Conservation (phyloP, 192 early-diverging fungal genomes). For the Coemansia sp. region DNA sequence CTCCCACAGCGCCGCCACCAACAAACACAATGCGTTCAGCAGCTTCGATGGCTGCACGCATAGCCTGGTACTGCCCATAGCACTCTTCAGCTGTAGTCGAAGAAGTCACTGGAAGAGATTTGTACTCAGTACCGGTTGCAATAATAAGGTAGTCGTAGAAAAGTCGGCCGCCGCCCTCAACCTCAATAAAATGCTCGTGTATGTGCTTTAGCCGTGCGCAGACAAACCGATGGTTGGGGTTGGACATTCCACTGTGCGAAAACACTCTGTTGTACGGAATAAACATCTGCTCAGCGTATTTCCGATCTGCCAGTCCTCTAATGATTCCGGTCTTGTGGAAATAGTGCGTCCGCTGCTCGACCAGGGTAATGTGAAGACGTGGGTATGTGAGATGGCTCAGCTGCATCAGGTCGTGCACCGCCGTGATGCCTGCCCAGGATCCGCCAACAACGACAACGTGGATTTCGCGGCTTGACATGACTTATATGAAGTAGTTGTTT, state of each 20-base stretch:
- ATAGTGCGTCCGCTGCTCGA: conserved; percentile 57
- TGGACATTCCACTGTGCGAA: conserved; percentile 6
- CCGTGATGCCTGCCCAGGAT: conserved; percentile 56
- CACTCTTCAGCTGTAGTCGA: conserved; percentile 39
- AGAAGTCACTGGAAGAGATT: conserved; percentile 51
- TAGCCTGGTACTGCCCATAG: conserved; percentile 25
- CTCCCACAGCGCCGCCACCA: conserved; percentile 65
- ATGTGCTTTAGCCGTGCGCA: conserved; percentile 53
- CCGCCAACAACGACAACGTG: conserved; percentile 57
- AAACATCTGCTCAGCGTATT: conserved; percentile 50
- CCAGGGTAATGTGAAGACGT: conserved; percentile 49
- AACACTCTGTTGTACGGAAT: conserved; percentile 58
- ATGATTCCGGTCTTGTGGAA: conserved; percentile 58
- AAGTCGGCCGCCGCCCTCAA: conserved; percentile 53
- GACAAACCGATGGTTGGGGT: conserved; percentile 46
- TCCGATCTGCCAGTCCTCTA: conserved; percentile 53
- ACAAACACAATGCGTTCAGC: conserved; percentile 59
- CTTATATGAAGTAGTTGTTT: not conserved
- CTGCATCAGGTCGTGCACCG: conserved; percentile 35
- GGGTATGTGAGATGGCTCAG: conserved; percentile 29
- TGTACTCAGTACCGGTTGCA: conserved; percentile 61
- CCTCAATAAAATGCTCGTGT: conserved; percentile 47
- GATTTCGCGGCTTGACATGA: conserved; percentile 39
- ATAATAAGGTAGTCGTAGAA: conserved; percentile 69
- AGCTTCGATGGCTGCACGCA: conserved; percentile 47